Evolutionary conservation across 2,329 filamentous ascomycete species (phyloP).

Genomic region (Penicillium aurantiogriseum): DNA sequence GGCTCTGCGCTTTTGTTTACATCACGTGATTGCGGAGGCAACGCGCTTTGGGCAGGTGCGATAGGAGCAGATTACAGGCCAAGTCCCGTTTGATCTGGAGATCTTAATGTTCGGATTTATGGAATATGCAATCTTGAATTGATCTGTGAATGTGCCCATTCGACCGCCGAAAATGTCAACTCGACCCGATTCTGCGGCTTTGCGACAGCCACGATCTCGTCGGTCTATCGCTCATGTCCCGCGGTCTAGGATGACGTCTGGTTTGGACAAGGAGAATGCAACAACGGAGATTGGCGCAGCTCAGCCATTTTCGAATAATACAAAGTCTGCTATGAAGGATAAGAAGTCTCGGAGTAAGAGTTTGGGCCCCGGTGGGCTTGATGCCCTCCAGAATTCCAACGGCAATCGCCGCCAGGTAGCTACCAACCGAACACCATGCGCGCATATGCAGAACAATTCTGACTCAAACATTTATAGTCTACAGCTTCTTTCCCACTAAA

Average conservation of each 20-base stretch:
- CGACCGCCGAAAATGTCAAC: conserved; percentile 31
- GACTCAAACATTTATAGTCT: conserved; percentile 35
- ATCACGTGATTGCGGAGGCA: conserved; percentile 32
- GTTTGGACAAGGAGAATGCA: conserved; percentile 74
- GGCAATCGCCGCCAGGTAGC: conserved; percentile 79
- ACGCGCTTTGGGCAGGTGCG: conserved; percentile 29
- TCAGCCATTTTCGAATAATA: conserved; percentile 24
- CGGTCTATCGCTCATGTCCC: conserved; percentile 69
- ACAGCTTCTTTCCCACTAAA: conserved; percentile 48
- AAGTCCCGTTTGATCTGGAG: background rate
- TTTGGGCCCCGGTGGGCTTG: conserved; percentile 85
- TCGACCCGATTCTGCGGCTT: conserved; percentile 35
- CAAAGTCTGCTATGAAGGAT: conserved; percentile 43
- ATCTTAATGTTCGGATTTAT: background rate
- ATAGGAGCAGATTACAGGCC: conserved; percentile 17
- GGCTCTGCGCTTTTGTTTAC: conserved; percentile 47
- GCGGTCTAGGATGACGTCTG: conserved; percentile 46
- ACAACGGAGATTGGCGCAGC: conserved; percentile 62
- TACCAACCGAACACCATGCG: conserved; percentile 9
- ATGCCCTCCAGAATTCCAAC: conserved; percentile 70
- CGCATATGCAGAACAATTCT: conserved; percentile 4
- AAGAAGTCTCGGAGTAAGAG: conserved; percentile 90
- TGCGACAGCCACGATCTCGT: conserved; percentile 49
- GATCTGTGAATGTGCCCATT: conserved; percentile 9
- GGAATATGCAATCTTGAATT: background rate